Base-by-base conservation (phyloP, 129 eudicot genomes). In the Escallonia rubra region DNA sequence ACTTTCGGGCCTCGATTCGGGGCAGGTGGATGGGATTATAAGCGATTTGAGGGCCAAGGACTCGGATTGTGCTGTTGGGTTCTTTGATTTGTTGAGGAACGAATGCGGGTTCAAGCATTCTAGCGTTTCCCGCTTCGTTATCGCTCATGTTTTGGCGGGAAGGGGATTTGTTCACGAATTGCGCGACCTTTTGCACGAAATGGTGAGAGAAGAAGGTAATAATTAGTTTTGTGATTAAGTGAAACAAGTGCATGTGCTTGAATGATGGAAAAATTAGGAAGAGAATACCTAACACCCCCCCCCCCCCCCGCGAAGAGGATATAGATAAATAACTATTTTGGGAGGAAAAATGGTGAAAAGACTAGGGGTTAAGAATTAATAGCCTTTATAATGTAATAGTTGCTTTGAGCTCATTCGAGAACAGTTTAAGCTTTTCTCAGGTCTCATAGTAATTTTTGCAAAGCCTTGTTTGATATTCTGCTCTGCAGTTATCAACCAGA, bases 121-220 rank as follows among this genome's bases (percentile, higher is more conserved):
- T 1, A 79, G 69, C 12, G 14, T 4, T 11, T 79, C 82, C 56
- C 73, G 62, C 46, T 69, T 92, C 56, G 61, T 65, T 41, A 71
- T 88, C 59, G 90, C 91, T 61, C 96, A 86, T 75, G 34, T 82
- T 62, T 80, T 92, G 85, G 98, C 95, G 3, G 67, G 63, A 46
- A 78, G 59, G 53, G 43, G 73, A 39, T 67, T 82, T 44, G 49
- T 71, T 61, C 78, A 76, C 65, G 65, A 70, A 51, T 15, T 91
- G 76, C 72, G 75, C 38, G 39, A 72, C 12, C 81, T 67, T 57
- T 57, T 87, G 59, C 51, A 66, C 71, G 61, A 72, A 43, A 73
- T 87, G 82, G 65, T 87, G 62, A 82, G 68, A 40, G 74, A 76
- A 53, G 87, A 87, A 80, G 97, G 97, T 91, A 81, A 62, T 49